Base-by-base conservation (phyloP, 176 grass and related monocot species). In the Thinopyrum elongatum region DNA sequence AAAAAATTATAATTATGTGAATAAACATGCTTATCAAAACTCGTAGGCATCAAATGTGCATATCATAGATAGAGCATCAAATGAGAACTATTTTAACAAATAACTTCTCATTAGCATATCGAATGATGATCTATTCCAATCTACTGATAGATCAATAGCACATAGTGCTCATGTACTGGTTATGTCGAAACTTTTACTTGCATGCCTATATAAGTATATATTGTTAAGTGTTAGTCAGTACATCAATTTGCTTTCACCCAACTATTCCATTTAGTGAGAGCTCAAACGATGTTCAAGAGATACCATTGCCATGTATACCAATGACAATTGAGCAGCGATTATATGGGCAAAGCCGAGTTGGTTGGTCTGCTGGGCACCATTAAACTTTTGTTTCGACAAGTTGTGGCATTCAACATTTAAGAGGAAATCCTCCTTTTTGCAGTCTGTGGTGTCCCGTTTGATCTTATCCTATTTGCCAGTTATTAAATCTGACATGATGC, bases 401-500 rank as follows among this genome's bases (percentile, higher is more conserved):
- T 78, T 60, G 8, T 58, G 5, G 1, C 10, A 7, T 34, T 34
- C 4, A 3, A 14, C 31, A 35, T 58, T 77, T 27, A n/a, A 12
- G 10, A n/a, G 76, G 4, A 38, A 39, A 79, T 0, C n/a, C 34
- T 47, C 13, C 7, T 83, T 57, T 67, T 21, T 21, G 42, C 15
- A 25, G 13, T 8, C 58, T 16, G 14, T 46, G 42, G 5, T 70
- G 5, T 51, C 8, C 46, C 19, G 26, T 47, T 2, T 7, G 35
- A 80, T 53, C 13, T 41, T 5, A 33, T 84, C 7, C 65, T 42
- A 22, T 74, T 14, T 61, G 76, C 42, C 28, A 25, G 22, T 86
- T 81, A 35, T 67, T 86, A 44, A 83, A 72, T 82, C 61, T 85
- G 19, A 64, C 30, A 88, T 83, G 78, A 27, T 46, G 44, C 25